These are phyloP conservation scores for Backusella australiensis DNA, from an alignment of 192 early-diverging fungal genomes.

Conservation along the genomic window DNA sequence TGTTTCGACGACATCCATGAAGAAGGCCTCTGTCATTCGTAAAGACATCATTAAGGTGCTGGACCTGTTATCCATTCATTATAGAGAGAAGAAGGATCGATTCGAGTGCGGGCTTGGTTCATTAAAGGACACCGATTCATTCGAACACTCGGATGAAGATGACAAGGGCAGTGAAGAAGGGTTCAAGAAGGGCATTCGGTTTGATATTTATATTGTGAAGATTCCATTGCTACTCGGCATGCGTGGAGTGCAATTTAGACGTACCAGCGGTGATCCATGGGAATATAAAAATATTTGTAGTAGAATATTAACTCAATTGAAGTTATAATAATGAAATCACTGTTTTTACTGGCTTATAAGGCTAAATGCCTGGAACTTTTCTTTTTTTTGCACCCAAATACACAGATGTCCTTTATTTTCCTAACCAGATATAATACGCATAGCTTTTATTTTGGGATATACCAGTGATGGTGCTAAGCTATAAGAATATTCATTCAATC, in stretches of 20 bases:
- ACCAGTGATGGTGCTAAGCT: too few relatives aligned
- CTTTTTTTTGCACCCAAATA: too few relatives aligned
- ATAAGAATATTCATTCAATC: too few relatives aligned
- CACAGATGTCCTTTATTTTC: too few relatives aligned
- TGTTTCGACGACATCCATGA: constrained; percentile 51
- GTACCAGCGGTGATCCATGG: constrained; percentile 63
- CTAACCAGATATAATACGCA: too few relatives aligned
- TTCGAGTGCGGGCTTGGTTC: background rate
- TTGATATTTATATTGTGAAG: constrained; percentile 67
- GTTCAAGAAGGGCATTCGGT: constrained; percentile 45
- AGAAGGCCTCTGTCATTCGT: constrained; percentile 46
- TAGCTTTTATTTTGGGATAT: too few relatives aligned
- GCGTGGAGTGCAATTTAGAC: constrained; percentile 76
- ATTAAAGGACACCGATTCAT: background rate
- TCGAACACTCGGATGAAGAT: background rate
- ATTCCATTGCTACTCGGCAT: constrained; percentile 67
- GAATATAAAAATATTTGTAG: constrained; percentile 84
- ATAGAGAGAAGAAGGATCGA: background rate
- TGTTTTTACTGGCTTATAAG: too few relatives aligned
- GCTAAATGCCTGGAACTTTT: too few relatives aligned
- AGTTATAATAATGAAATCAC: constrained; percentile 30
- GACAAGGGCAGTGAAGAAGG: background rate
- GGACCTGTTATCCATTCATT: constrained; percentile 5
- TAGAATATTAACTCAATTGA: constrained; percentile 62
- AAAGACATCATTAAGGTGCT: constrained; percentile 43